Evolutionary conservation across 1,284 basidiomycete genomes (phyloP), one percentile per base, ranked within the genome.

Genomic region (Athelia psychrophila): DNA sequence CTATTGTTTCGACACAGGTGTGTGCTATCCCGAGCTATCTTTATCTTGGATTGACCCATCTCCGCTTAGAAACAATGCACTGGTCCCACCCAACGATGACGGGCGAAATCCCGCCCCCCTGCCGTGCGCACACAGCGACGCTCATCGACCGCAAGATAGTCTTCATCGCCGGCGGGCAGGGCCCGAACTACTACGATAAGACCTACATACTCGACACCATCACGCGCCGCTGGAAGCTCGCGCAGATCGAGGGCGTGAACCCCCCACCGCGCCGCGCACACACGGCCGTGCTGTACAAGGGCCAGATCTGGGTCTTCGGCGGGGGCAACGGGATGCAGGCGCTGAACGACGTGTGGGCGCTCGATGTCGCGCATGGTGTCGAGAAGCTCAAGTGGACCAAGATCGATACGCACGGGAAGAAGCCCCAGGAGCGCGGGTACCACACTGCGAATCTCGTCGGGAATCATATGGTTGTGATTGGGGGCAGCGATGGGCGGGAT

Each of bases 311-410:
- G 74, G 74, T 97, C 2, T 97, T 97, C 64, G 94, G 94, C 3
- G 94, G 95, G 19, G 95, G 94, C 2, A 95, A 95, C 56, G 94
- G 94, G 0, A 78, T 89, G 68, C 84, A 83, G 18, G 94, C 94
- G 1, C 76, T 97, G 55, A 93, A 94, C 62, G 94, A 97, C 65
- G 76, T 96, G 6, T 95, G 93, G 92, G 83, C 86, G 16, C 75
- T 96, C 15, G 93, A 95, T 56, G 80, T 90, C 1, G 65, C 67
- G n/a, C 16, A 42, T n/a, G 60, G 61, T 48, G 56, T 65, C 50
- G 67, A 64, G 27, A 58, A 53, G 62, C 72, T 88, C 77, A 73
- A 75, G 53, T 88, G 91, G 91, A 81, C 82, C 56, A 67, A 77
- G 55, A 54, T 87, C n/a, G 60, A 78, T 54, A 81, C 77, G 2